Evolutionary conservation across 2,329 filamentous ascomycete genomes (phyloP).

Genomic region (Fusarium palustre): DNA sequence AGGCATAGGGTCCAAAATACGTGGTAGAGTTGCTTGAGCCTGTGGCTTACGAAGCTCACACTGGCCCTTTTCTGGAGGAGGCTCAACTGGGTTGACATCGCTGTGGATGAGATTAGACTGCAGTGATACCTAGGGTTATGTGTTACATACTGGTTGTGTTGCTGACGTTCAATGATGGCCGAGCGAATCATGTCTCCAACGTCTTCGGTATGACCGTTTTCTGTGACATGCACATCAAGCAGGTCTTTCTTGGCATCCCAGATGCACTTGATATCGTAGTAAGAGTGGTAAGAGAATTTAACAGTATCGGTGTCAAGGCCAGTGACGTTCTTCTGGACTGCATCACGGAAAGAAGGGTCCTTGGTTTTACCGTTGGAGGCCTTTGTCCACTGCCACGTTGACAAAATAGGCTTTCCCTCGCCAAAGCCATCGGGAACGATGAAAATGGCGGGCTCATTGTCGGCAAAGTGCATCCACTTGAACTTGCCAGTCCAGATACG

Average conservation of each 20-base stretch:
- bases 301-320: not conserved
- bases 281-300: constrained; percentile 25
- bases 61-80: not conserved
- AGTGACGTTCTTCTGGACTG: not conserved
- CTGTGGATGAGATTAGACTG: not conserved
- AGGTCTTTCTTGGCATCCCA: constrained; percentile 16
- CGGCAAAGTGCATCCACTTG: constrained; percentile 25
- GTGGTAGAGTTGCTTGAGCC: constrained; percentile 3
- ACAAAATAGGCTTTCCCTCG: constrained; percentile 32
- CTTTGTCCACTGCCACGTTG: constrained; percentile 35
- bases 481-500: constrained; percentile 42
- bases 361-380: constrained; percentile 15
- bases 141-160: constrained; percentile 22
- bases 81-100: constrained; percentile 2
- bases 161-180: constrained; percentile 11
- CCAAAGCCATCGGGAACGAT: constrained; percentile 39
- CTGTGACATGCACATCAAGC: constrained; percentile 16
- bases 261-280: constrained; percentile 19
- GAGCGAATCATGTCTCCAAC: constrained; percentile 15
- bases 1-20: constrained; percentile 20
- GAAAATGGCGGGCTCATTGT: constrained; percentile 34
- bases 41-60: constrained; percentile 29
- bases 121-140: rapidly evolving
- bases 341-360: constrained; percentile 4
- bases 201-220: not conserved